Evolutionary conservation across 352 stramenopile genomes (phyloP).

Genomic region (Globisporangium carolinianum): DNA sequence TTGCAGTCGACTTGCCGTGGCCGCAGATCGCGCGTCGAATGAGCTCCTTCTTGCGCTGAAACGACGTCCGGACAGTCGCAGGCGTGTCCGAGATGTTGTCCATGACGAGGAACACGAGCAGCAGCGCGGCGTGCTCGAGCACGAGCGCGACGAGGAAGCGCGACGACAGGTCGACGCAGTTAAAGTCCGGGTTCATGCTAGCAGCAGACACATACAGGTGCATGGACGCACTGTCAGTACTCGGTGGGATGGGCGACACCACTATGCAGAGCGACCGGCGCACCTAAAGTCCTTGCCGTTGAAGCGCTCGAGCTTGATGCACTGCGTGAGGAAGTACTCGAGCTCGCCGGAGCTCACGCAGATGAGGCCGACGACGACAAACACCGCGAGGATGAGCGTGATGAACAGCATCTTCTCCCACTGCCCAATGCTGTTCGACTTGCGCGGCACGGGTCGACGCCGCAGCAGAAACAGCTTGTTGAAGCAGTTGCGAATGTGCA

Average conservation of each 20-base stretch:
- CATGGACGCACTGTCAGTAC: too few relatives aligned
- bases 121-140: slow-evolving; percentile 61
- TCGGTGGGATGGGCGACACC: too few relatives aligned
- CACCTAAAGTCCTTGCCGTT: slow-evolving; percentile 81
- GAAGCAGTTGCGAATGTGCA: slow-evolving; percentile 83
- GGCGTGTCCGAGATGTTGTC: slow-evolving; percentile 81
- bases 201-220: too few relatives aligned
- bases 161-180: slow-evolving; percentile 63
- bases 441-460: slow-evolving; percentile 63
- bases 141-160: slow-evolving; percentile 76
- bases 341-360: slow-evolving; percentile 80
- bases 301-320: slow-evolving; percentile 62
- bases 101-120: slow-evolving; percentile 72
- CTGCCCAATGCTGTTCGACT: slow-evolving; percentile 80
- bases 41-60: slow-evolving; percentile 82
- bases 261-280: background rate
- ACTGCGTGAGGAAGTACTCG: slow-evolving; percentile 78
- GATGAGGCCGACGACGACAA: slow-evolving; percentile 79
- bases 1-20: slow-evolving; percentile 32
- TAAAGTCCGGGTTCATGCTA: slow-evolving; percentile 79
- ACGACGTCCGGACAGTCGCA: slow-evolving; percentile 63
- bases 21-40: slow-evolving; percentile 80
- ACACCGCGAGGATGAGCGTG: slow-evolving; percentile 74
- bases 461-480: slow-evolving; percentile 73
- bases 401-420: slow-evolving; percentile 87